Conservation (phyloP, 352 stramenopile species). For the Phytophthora pistaciae region DNA sequence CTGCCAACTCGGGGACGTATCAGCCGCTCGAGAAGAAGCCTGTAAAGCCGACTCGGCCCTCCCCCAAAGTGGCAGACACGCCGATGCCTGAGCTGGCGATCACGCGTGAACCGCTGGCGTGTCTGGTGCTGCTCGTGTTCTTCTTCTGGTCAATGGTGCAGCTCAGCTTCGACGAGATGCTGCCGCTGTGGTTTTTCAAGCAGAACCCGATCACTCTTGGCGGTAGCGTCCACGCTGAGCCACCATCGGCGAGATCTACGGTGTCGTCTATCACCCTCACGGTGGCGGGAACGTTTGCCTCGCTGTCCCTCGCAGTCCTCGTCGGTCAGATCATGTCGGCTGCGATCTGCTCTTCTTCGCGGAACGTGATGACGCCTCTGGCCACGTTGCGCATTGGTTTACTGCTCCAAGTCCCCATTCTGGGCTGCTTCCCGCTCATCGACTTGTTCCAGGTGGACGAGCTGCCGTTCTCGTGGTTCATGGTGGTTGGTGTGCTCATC, state of each 20-base stretch:
- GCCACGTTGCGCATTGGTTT: slow-evolving; percentile 79
- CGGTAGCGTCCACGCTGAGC: slow-evolving; percentile 52
- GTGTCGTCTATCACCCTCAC: slow-evolving; percentile 73
- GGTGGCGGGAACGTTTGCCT: slow-evolving; percentile 55
- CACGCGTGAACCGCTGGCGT: slow-evolving; percentile 71
- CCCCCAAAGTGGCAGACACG: slow-evolving; percentile 21
- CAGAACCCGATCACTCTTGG: slow-evolving; percentile 55
- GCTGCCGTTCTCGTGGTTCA: slow-evolving; percentile 63
- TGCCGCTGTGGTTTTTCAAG: slow-evolving; percentile 85
- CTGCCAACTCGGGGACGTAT: slow-evolving; percentile 20
- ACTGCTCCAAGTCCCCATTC: slow-evolving; percentile 78
- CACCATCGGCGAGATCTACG: slow-evolving; percentile 36
- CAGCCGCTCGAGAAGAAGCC: slow-evolving; percentile 44
- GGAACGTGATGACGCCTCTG: slow-evolving; percentile 78
- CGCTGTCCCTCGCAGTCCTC: slow-evolving; percentile 64
- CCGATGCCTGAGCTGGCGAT: slow-evolving; percentile 64
- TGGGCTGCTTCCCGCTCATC: slow-evolving; percentile 77
- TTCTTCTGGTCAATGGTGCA: slow-evolving; percentile 82
- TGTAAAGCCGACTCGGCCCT: slow-evolving; percentile 24
- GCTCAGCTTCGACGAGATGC: slow-evolving; percentile 81
- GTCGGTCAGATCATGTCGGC: slow-evolving; percentile 59
- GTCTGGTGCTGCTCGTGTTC: slow-evolving; percentile 71
- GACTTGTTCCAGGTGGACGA: slow-evolving; percentile 77
- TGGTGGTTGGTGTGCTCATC: slow-evolving; percentile 67
- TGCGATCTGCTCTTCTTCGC: slow-evolving; percentile 53